Conservation (phyloP, 179 eudicot genomes). For the Heliamphora ciliata region DNA sequence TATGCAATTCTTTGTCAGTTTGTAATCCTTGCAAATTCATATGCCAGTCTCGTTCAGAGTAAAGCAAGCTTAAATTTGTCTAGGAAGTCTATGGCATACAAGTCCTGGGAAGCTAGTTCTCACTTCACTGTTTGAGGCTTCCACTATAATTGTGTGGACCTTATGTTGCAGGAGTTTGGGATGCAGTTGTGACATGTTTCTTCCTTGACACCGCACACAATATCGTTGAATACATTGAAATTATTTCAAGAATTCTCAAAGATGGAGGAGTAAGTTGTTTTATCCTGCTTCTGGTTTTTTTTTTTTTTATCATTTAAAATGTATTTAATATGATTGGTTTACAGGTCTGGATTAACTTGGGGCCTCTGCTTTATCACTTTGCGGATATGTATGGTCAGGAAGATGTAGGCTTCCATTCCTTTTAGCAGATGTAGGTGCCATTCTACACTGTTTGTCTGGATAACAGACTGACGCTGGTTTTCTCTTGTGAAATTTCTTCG, state of each 20-base stretch:
- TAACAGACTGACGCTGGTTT: not conserved
- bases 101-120: not conserved
- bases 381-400: conserved; percentile 74
- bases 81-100: not conserved
- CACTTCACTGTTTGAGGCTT: not conserved
- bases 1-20: not conserved
- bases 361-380: conserved; percentile 95
- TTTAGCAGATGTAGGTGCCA: not conserved
- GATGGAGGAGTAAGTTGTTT: conserved; percentile 79
- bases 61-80: not conserved
- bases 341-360: conserved; percentile 97
- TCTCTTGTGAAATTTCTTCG: not conserved
- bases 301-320: not conserved
- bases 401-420: conserved; percentile 48
- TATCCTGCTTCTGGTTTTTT: conserved; percentile 10
- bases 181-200: conserved; percentile 97
- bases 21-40: not conserved
- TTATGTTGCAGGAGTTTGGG: conserved; percentile 72
- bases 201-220: conserved; percentile 97
- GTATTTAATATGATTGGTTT: conserved; percentile 17
- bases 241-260: conserved; percentile 82
- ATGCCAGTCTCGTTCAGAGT: not conserved
- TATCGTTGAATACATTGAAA: conserved; percentile 78
- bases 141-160: not conserved
- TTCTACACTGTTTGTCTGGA: not conserved